Percentiles rank a stretch among this genome's conserved stretches.
These are phyloP conservation scores for Naganishia vishniacii DNA, from an alignment of 768 basidiomycete species.

Conservation along the genomic window DNA sequence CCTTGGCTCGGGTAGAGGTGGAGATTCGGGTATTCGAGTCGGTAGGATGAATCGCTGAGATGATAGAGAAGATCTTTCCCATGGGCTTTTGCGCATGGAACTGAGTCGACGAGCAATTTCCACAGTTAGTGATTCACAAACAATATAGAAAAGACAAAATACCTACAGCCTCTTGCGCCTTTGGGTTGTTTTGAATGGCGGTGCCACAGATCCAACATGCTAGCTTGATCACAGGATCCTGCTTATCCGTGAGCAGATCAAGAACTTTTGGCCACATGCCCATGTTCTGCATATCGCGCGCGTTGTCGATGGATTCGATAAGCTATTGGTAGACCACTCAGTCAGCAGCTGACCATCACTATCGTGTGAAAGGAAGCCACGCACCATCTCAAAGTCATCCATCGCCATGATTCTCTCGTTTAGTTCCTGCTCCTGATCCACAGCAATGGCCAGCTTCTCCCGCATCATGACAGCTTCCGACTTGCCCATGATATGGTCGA, in stretches of 20 bases:
- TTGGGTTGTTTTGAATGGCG: slow-evolving; percentile 49
- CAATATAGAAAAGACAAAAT: too few relatives aligned
- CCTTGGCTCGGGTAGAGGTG: slow-evolving; percentile 40
- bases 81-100: slow-evolving; percentile 42
- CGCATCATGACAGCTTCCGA: slow-evolving; percentile 47
- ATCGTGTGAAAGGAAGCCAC: slow-evolving; percentile 19
- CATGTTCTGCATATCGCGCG: slow-evolving; percentile 47
- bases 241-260: slow-evolving; percentile 35
- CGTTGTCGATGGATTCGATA: slow-evolving; percentile 50
- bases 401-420: slow-evolving; percentile 46
- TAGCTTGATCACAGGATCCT: slow-evolving; percentile 39
- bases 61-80: slow-evolving; percentile 39
- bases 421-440: slow-evolving; percentile 38
- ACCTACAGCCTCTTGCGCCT: slow-evolving; percentile 49
- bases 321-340: slow-evolving; percentile 31
- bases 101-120: slow-evolving; percentile 28
- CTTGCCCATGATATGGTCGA: slow-evolving; percentile 49
- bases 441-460: slow-evolving; percentile 46
- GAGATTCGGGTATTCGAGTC: slow-evolving; percentile 30
- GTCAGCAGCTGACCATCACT: background rate
- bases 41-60: slow-evolving; percentile 34
- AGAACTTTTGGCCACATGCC: slow-evolving; percentile 47
- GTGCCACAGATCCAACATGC: slow-evolving; percentile 49
- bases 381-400: slow-evolving; percentile 50
- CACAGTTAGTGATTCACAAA: too few relatives aligned